A percentile compares a stretch with the other conserved stretches of the same genome.
These are phyloP conservation scores for Pythium utonaiense DNA, from an alignment of 352 stramenopile genomes.

Conservation along the genomic window DNA sequence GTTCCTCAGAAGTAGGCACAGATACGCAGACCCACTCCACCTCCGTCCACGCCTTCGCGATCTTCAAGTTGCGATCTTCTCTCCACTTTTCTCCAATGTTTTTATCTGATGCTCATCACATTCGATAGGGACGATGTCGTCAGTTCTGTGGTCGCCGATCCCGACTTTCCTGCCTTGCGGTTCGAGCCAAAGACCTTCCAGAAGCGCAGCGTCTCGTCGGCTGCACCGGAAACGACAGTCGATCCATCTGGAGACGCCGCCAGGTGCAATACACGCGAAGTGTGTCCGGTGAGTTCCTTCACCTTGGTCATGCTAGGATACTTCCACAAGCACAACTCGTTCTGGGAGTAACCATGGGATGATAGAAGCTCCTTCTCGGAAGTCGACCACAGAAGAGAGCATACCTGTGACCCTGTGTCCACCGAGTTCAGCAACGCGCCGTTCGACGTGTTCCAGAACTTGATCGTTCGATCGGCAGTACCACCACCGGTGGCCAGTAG, in stretches of 20 bases:
- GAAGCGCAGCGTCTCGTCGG: slow-evolving; percentile 98
- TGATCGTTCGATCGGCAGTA: slow-evolving; percentile 98
- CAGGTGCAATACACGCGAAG: slow-evolving; percentile 95
- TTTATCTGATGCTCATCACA: slow-evolving; percentile 83
- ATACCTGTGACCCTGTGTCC: slow-evolving; percentile 98
- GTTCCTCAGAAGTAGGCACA: background rate
- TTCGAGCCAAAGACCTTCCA: slow-evolving; percentile 98
- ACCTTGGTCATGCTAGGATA: slow-evolving; percentile 98
- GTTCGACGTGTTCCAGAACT: slow-evolving; percentile 98
- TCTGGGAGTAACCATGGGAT: slow-evolving; percentile 97
- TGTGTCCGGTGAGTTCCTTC: slow-evolving; percentile 97
- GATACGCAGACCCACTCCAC: background rate
- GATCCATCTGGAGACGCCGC: slow-evolving; percentile 95
- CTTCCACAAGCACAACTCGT: slow-evolving; percentile 98
- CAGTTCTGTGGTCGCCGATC: slow-evolving; percentile 47
- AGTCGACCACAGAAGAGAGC: slow-evolving; percentile 93
- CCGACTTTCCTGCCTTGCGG: slow-evolving; percentile 66
- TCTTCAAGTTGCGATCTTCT: background rate
- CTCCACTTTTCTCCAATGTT: background rate
- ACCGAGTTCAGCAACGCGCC: slow-evolving; percentile 95
- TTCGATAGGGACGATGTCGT: slow-evolving; percentile 66
- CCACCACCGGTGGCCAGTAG: slow-evolving; percentile 96
- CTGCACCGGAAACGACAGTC: slow-evolving; percentile 96
- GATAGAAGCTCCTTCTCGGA: slow-evolving; percentile 95
- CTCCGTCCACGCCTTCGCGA: background rate